Percentiles rank a stretch among this genome's conserved stretches.
Evolutionary conservation across 441 rosid genomes (phyloP).

Genomic region (Gossypium schwendimanii): DNA sequence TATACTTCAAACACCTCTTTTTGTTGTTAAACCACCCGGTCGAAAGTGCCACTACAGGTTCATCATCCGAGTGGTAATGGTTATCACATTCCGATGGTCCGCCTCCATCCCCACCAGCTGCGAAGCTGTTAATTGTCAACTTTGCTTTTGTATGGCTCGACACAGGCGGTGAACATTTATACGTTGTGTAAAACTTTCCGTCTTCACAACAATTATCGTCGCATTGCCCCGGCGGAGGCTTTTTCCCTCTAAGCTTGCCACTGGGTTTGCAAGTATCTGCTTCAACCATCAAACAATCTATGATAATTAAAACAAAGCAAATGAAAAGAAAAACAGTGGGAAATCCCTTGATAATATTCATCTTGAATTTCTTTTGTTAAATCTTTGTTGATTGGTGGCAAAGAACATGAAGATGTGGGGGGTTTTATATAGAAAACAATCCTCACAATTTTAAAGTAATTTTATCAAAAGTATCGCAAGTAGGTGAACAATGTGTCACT

Average conservation of each 20-base stretch:
- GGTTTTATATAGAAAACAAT: neutral
- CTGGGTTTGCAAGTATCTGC: slow-evolving; percentile 18
- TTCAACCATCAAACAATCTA: neutral
- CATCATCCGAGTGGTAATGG: neutral
- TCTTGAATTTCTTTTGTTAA: neutral
- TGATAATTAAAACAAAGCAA: slow-evolving; percentile 4
- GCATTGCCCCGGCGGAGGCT: neutral
- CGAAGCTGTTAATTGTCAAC: neutral
- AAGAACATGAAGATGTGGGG: neutral
- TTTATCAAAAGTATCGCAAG: neutral
- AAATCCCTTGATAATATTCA: slow-evolving; percentile 5
- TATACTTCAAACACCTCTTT: neutral
- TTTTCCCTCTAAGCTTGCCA: neutral
- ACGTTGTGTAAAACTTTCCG: neutral
- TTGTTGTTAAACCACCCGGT: neutral
- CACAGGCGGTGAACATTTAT: neutral
- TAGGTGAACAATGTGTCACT: neutral
- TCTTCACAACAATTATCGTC: neutral
- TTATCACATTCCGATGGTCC: neutral
- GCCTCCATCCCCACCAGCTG: neutral
- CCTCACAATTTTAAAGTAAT: neutral
- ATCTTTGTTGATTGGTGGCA: neutral
- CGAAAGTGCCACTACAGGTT: neutral
- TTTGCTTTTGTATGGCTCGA: neutral
- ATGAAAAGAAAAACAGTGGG: neutral